Base-by-base conservation (phyloP, 2,329 filamentous ascomycete genomes). In the Diaporthe velutina region DNA sequence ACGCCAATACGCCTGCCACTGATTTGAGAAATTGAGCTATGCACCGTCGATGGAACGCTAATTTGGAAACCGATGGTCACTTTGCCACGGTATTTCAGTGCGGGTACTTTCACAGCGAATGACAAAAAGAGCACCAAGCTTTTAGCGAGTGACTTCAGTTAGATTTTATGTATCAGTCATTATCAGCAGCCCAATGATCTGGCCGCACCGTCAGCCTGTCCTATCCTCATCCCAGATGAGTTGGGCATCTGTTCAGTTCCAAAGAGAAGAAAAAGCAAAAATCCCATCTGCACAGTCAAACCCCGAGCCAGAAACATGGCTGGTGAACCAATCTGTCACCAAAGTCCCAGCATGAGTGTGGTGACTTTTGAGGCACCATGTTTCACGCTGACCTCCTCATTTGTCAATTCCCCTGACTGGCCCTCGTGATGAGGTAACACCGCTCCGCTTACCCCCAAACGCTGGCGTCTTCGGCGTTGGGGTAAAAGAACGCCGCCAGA, bases 401-500 rank as follows among this genome's bases (percentile, higher is more conserved):
- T n/a, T 25, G n/a, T 15, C 9, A 25, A 10, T 25, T 7, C 19
- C 5, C 8, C 22, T 17, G 28, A 0, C 10, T 1, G 10, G 30
- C 25, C 3, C 2, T 25, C 0, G 30, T 13, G 17, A 28, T 2
- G 19, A 12, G 13, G 13, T 2, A 25, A 10, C 38, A 30, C 28
- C 52, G 17, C 9, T 3, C 2, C 12, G 3, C 25, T 15, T 58
- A 42, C 8, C 70, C 61, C 67, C 57, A 77, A 17, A 74, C 40
- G 13, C 86, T 90, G 6, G 87, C 85, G 19, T 91, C 85, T 3
- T 82, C 78, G 2, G 83, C 85, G 48, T 85, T 84, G 0, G 92
- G 92, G 76, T 93, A 93, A 80, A 91, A 94, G 79, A 92, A 93
- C 0, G 92, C 91, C 10, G 91, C 90, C 2, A 93, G 86, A 1